Percentiles rank a stretch among this genome's conserved stretches.
Conservation (phyloP, 2,329 filamentous ascomycete species). For the Alternaria sp. region DNA sequence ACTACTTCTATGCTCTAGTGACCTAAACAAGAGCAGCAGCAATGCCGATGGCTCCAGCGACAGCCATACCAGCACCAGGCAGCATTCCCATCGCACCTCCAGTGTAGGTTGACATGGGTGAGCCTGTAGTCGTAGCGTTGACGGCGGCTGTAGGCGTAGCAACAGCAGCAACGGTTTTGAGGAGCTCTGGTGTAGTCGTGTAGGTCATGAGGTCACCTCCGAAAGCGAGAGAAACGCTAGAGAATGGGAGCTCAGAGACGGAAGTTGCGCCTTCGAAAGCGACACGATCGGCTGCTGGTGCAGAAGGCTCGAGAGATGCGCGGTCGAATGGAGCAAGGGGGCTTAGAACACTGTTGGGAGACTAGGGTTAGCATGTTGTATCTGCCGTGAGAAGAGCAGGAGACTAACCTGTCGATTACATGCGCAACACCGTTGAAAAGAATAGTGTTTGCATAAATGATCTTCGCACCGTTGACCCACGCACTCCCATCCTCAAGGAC, state of each 20-base stretch:
- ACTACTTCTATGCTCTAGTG: too few relatives aligned
- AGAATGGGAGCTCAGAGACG: slow-evolving; percentile 26
- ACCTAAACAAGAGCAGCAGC: slow-evolving; percentile 6
- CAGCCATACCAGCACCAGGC: slow-evolving; percentile 4
- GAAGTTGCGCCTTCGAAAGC: slow-evolving; percentile 33
- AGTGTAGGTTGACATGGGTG: slow-evolving; percentile 10
- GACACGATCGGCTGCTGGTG: slow-evolving; percentile 26
- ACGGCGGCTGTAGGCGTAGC: slow-evolving; percentile 16
- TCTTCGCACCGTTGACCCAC: slow-evolving; percentile 36
- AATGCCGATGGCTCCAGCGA: slow-evolving; percentile 4
- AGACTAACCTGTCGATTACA: slow-evolving; percentile 33
- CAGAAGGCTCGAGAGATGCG: slow-evolving; percentile 24
- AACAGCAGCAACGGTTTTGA: slow-evolving; percentile 35
- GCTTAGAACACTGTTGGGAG: slow-evolving; percentile 21
- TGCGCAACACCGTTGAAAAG: slow-evolving; percentile 38
- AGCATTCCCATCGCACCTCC: slow-evolving; percentile 1
- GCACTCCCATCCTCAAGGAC: slow-evolving; percentile 34
- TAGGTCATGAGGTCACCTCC: slow-evolving; percentile 31
- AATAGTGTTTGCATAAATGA: slow-evolving; percentile 35
- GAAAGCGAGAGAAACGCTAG: slow-evolving; percentile 29
- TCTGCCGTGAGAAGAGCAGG: background rate
- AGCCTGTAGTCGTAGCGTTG: slow-evolving; percentile 2
- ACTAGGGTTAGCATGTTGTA: background rate
- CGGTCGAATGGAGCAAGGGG: slow-evolving; percentile 29
- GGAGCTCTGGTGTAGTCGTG: slow-evolving; percentile 33